Conservation (phyloP, 805 yeast genomes). For the Zygosaccharomyces pseudorouxii region DNA sequence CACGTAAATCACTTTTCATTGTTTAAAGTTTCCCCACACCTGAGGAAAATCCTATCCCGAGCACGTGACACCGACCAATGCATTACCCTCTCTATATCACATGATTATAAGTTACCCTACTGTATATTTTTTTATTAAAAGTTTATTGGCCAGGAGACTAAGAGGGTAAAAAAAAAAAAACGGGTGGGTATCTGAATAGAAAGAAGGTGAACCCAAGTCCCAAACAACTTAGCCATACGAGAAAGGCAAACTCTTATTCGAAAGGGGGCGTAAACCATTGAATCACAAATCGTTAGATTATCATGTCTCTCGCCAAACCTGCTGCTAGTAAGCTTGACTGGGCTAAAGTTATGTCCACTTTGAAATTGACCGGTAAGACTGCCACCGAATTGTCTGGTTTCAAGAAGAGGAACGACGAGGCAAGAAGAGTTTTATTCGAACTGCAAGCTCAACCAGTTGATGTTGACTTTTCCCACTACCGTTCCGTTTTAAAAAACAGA, state of each 20-base stretch:
- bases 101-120: background rate
- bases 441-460: constrained; percentile 66
- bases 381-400: constrained; percentile 83
- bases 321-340: constrained; percentile 90
- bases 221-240: background rate
- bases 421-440: constrained; percentile 73
- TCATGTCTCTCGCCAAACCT: constrained; percentile 40
- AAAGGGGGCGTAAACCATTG: background rate
- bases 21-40: background rate
- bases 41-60: background rate
- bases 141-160: background rate
- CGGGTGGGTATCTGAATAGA: background rate
- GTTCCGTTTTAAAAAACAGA: constrained; percentile 73
- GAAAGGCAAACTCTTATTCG: background rate
- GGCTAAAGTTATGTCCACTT: constrained; percentile 81
- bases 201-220: background rate
- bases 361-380: constrained; percentile 91
- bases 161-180: background rate
- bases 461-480: constrained; percentile 81
- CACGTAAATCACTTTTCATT: background rate
- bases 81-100: background rate
- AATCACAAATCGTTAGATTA: background rate
- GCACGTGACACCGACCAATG: background rate
- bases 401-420: constrained; percentile 98
- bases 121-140: background rate